Conservation (phyloP, 2,329 filamentous ascomycete species). For the Elsinoe fawcettii region DNA sequence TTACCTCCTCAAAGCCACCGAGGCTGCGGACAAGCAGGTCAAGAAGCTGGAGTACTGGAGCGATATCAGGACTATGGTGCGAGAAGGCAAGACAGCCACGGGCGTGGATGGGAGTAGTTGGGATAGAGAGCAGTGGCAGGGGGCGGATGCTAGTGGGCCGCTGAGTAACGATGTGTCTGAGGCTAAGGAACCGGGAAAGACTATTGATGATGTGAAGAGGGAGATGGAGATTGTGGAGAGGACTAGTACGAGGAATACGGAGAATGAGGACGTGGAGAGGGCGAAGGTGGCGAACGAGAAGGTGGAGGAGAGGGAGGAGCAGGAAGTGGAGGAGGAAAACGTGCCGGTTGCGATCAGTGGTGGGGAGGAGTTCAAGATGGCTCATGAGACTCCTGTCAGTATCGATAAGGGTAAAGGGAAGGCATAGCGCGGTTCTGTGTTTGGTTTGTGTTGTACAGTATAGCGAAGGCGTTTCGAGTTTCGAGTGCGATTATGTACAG, state of each 20-base stretch:
- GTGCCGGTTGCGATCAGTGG: not conserved
- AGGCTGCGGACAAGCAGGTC: slow-evolving; percentile 73
- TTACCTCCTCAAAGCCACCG: slow-evolving; percentile 65
- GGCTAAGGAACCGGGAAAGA: slow-evolving; percentile 22
- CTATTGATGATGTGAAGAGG: slow-evolving; percentile 33
- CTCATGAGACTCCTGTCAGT: not conserved
- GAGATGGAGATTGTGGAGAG: slow-evolving; percentile 22
- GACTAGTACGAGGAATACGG: slow-evolving; percentile 5
- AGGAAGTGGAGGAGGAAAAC: not conserved
- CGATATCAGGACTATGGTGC: slow-evolving; percentile 47
- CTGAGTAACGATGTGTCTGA: slow-evolving; percentile 16
- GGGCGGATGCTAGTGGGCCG: slow-evolving; percentile 32
- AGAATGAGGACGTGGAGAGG: not conserved
- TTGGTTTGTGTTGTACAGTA: not conserved
- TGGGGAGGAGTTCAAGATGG: not conserved
- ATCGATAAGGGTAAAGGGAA: slow-evolving; percentile 12
- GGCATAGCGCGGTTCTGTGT: slow-evolving; percentile 3
- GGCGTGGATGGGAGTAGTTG: slow-evolving; percentile 29
- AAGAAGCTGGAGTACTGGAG: slow-evolving; percentile 80
- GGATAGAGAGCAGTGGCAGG: slow-evolving; percentile 31
- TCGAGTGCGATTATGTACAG: not conserved
- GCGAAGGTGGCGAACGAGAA: not conserved
- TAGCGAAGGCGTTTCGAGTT: not conserved
- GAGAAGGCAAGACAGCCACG: slow-evolving; percentile 31
- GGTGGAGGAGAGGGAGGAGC: not conserved